phyloP scores from a whole-genome alignment of 305 asterid species.

The Lippia alba region DNA sequence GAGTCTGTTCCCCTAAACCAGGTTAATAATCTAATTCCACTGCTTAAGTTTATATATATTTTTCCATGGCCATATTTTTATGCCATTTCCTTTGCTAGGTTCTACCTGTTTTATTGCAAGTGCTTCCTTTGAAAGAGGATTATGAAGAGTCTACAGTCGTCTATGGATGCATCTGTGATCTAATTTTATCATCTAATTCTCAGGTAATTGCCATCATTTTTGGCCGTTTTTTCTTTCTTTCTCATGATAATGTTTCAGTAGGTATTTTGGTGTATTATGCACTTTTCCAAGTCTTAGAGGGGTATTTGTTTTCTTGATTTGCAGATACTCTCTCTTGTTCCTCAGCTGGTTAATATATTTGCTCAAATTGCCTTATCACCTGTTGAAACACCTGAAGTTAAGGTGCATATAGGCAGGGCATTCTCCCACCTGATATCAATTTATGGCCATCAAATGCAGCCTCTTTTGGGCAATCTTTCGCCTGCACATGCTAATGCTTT shows the following conservation, averaged over 20 bases:
- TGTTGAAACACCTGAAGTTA: slow-evolving; percentile 84
- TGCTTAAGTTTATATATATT: slow-evolving; percentile 22
- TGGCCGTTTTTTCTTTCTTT: slow-evolving; percentile 9
- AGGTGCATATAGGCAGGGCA: slow-evolving; percentile 85
- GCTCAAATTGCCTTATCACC: slow-evolving; percentile 90
- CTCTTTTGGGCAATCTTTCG: slow-evolving; percentile 83
- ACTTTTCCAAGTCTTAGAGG: slow-evolving; percentile 7
- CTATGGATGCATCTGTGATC: slow-evolving; percentile 85
- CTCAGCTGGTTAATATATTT: slow-evolving; percentile 85
- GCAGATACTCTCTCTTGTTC: slow-evolving; percentile 82
- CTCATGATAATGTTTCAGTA: slow-evolving; percentile 2
- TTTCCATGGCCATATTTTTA: slow-evolving; percentile 24
- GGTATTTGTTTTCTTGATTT: slow-evolving; percentile 27
- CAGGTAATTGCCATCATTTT: slow-evolving; percentile 56
- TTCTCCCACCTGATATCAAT: slow-evolving; percentile 85
- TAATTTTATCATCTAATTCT: slow-evolving; percentile 87
- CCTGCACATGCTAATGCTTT: slow-evolving; percentile 90
- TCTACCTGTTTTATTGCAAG: slow-evolving; percentile 88
- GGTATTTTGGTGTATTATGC: not conserved
- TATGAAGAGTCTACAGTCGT: slow-evolving; percentile 85
- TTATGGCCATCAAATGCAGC: slow-evolving; percentile 94
- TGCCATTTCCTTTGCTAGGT: slow-evolving; percentile 57
- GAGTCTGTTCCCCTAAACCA: slow-evolving; percentile 85
- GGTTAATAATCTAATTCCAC: slow-evolving; percentile 49
- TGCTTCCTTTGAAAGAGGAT: slow-evolving; percentile 95